Conservation (phyloP, 345 rosid species). For the Litchi chinensis region DNA sequence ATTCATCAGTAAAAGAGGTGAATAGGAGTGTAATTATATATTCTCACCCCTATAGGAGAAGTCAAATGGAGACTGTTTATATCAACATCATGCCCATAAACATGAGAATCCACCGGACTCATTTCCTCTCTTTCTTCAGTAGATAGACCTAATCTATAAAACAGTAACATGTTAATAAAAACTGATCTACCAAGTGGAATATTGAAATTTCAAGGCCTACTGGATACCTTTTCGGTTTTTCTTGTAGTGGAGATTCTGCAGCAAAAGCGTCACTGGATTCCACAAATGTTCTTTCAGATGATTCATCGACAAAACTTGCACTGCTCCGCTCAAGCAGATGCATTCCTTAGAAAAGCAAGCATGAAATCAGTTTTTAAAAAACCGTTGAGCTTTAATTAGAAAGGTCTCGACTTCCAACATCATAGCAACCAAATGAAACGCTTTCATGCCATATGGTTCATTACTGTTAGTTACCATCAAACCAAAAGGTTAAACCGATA, state of each 20-base stretch:
- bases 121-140: constrained; percentile 38
- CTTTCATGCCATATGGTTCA: constrained; percentile 16
- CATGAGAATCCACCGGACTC: constrained; percentile 27
- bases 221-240: constrained; percentile 72
- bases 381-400: not conserved
- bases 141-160: constrained; percentile 64
- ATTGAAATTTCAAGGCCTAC: constrained; percentile 13
- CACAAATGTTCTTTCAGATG: constrained; percentile 24
- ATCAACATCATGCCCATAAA: constrained; percentile 34
- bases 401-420: not conserved
- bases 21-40: not conserved
- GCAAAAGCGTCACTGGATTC: constrained; percentile 34
- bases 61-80: constrained; percentile 40
- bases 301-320: constrained; percentile 31
- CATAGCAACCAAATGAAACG: constrained; percentile 3
- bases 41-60: constrained; percentile 61
- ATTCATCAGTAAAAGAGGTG: constrained; percentile 9
- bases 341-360: constrained; percentile 51
- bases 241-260: constrained; percentile 49
- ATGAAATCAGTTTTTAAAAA: constrained; percentile 27
- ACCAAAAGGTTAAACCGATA: too few relatives aligned
- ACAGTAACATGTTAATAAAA: constrained; percentile 30
- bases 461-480: constrained; percentile 24
- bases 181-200: constrained; percentile 9
- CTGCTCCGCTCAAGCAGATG: constrained; percentile 46